Conservation (phyloP, 1,284 basidiomycete species). For the Papiliotrema terrestris region DNA sequence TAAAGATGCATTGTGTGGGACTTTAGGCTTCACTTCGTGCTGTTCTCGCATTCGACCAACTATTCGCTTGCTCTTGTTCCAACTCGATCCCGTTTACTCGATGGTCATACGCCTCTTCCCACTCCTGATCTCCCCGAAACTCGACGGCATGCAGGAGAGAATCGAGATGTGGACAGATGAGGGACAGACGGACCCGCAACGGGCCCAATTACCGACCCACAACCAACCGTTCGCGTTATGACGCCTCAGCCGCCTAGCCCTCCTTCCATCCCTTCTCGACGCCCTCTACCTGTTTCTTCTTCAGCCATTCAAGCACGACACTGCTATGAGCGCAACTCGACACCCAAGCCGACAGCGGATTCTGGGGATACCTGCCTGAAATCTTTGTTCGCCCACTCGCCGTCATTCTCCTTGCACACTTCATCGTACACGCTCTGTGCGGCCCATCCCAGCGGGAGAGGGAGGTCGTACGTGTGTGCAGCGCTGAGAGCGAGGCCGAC, state of each 20-base stretch:
- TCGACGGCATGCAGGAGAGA: too few species aligned
- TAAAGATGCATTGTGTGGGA: not conserved
- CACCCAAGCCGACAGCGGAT: not conserved
- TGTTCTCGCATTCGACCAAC: not conserved
- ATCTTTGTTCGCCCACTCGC: constrained; percentile 36
- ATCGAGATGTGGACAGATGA: too few species aligned
- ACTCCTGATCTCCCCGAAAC: too few species aligned
- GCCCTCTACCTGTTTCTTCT: constrained; percentile 32
- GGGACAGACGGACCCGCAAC: too few species aligned
- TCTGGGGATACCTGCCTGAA: constrained; percentile 28
- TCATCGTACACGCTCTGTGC: constrained; percentile 39
- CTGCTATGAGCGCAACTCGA: constrained; percentile 15
- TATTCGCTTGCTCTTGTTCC: not conserved
- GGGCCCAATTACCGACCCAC: too few species aligned
- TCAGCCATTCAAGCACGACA: constrained; percentile 45
- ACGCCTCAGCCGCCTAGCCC: not conserved
- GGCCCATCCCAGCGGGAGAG: constrained; percentile 42
- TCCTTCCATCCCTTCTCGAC: constrained; percentile 45
- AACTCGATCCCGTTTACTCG: too few species aligned
- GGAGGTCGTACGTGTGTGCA: constrained; percentile 30
- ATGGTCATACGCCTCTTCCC: too few species aligned
- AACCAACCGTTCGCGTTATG: too few species aligned
- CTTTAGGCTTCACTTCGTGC: too few species aligned
- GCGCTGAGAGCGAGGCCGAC: constrained; percentile 40
- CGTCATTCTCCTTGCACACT: constrained; percentile 32